Evolutionary conservation across 148 eudicot species (phyloP).

Genomic region (Fagopyrum tataricum): DNA sequence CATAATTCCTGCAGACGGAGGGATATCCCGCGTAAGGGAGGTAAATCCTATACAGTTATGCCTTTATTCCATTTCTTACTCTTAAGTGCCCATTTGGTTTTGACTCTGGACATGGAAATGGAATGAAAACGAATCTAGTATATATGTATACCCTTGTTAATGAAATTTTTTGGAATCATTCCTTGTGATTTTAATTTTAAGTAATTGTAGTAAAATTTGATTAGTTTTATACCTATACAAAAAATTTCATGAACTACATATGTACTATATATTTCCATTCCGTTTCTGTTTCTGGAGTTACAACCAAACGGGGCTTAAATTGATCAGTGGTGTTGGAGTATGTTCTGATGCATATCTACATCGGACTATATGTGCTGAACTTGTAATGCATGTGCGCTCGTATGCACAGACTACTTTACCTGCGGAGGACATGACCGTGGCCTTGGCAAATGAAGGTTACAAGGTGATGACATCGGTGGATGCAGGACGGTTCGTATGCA

Average conservation of each 20-base stretch:
- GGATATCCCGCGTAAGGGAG: conserved; percentile 60
- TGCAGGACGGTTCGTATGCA: conserved; percentile 97
- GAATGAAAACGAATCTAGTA: too few species aligned
- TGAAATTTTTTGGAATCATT: too few species aligned
- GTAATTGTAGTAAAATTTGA: too few species aligned
- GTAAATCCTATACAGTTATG: conserved; percentile 26
- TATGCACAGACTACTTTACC: conserved; percentile 90
- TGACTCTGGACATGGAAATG: not conserved
- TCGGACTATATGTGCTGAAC: not conserved
- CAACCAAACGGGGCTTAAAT: not conserved
- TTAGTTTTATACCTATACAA: not conserved
- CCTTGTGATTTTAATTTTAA: too few species aligned
- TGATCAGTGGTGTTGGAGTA: not conserved
- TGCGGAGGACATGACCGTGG: conserved; percentile 45
- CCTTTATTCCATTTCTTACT: not conserved
- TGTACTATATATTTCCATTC: not conserved
- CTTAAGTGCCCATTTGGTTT: too few species aligned
- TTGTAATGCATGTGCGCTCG: too few species aligned
- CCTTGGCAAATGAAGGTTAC: conserved; percentile 60
- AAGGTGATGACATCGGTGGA: conserved; percentile 84
- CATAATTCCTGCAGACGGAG: conserved; percentile 85
- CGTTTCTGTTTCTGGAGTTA: too few species aligned
- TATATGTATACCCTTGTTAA: not conserved
- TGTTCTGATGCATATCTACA: not conserved
- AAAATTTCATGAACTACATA: not conserved